Evolutionary conservation across 169 alveolate genomes (phyloP).

Genomic region (Toxoplasma gondii): DNA sequence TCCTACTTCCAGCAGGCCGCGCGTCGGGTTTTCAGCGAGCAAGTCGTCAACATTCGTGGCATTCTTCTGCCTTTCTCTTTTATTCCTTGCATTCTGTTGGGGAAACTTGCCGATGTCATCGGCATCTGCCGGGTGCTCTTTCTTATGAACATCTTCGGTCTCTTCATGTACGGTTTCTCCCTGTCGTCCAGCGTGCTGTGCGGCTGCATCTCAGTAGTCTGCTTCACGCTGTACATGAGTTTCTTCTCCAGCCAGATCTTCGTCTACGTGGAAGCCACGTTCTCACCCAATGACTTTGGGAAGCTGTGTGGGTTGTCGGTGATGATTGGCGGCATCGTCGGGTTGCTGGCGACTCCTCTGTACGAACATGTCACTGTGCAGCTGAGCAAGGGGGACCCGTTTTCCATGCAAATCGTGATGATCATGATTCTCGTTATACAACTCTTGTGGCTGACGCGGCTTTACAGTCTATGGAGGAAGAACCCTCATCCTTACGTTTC

Average conservation of each 20-base stretch:
- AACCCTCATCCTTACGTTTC: neutral
- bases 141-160: constrained; percentile 65
- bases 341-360: constrained; percentile 64
- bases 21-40: neutral
- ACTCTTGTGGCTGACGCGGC: neutral
- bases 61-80: constrained; percentile 33
- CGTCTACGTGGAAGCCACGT: constrained; percentile 69
- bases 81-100: constrained; percentile 53
- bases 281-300: constrained; percentile 73
- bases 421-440: neutral
- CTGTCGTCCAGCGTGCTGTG: constrained; percentile 39
- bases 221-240: constrained; percentile 71
- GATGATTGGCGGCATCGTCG: constrained; percentile 72
- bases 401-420: neutral
- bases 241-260: constrained; percentile 73
- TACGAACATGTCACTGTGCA: constrained; percentile 53
- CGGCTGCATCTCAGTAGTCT: constrained; percentile 69
- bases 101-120: constrained; percentile 41
- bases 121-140: constrained; percentile 59
- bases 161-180: constrained; percentile 70
- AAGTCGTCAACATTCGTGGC: neutral
- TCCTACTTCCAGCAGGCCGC: constrained; percentile 3
- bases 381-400: neutral
- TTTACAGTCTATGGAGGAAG: neutral
- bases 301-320: constrained; percentile 72